Evolutionary conservation across 441 rosid species (phyloP).

Genomic region (Jatropha multifida): DNA sequence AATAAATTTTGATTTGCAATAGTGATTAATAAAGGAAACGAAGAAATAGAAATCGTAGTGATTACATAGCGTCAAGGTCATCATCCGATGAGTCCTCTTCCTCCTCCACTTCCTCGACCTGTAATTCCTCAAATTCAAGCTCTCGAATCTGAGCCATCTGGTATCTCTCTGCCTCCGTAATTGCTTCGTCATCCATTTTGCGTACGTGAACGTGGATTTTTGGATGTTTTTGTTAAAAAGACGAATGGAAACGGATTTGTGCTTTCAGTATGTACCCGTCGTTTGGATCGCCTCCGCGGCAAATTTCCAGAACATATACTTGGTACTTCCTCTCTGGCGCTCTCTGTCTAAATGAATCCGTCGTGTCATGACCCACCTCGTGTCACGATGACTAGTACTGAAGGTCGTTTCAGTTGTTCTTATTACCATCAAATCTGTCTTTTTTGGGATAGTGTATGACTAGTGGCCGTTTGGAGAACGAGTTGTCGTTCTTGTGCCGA

Average conservation of each 20-base stretch:
- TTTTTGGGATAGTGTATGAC: no score
- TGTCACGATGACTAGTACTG: no score
- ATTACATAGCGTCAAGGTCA: slow-evolving; percentile 38
- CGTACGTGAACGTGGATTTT: neutral
- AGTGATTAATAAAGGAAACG: neutral
- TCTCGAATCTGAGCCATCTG: slow-evolving; percentile 82
- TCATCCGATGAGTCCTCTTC: slow-evolving; percentile 51
- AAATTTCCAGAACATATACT: neutral
- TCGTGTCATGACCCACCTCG: no score
- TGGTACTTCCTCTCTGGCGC: neutral
- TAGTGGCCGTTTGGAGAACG: no score
- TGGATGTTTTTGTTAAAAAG: neutral
- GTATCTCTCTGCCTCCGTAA: slow-evolving; percentile 66
- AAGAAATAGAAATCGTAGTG: neutral
- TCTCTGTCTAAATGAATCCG: no score
- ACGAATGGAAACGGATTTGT: neutral
- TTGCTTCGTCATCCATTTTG: slow-evolving; percentile 35
- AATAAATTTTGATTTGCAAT: neutral
- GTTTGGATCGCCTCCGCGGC: neutral
- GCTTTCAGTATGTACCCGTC: slow-evolving; percentile 5
- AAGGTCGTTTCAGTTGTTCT: no score
- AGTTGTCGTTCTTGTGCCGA: no score
- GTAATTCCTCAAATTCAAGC: slow-evolving; percentile 83
- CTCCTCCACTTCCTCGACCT: slow-evolving; percentile 76
- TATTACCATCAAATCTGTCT: no score